phyloP scores from a whole-genome alignment of 2,329 filamentous ascomycete genomes.

The Lasiodiplodia citricola region DNA sequence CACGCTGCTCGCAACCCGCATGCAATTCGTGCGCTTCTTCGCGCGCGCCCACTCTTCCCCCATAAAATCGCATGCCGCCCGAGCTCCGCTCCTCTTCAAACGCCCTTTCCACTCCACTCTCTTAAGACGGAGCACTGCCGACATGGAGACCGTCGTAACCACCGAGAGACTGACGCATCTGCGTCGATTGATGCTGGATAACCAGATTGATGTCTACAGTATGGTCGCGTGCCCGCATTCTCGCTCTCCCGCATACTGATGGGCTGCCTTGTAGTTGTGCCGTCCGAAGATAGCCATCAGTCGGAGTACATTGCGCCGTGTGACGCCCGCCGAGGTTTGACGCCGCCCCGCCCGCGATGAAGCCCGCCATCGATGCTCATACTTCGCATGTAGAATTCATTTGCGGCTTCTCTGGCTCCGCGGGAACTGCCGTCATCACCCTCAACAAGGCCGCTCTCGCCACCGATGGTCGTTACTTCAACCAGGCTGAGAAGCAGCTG shows the following conservation, averaged over 20 bases:
- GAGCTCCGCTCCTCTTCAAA: slow-evolving; percentile 28
- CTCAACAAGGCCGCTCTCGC: slow-evolving; percentile 85
- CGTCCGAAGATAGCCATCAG: slow-evolving; percentile 95
- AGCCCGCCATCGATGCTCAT: slow-evolving; percentile 29
- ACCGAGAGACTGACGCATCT: slow-evolving; percentile 75
- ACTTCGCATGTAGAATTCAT: slow-evolving; percentile 69
- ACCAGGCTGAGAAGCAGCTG: slow-evolving; percentile 89
- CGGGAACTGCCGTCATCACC: slow-evolving; percentile 89
- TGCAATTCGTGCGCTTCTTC: slow-evolving; percentile 40
- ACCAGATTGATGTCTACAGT: slow-evolving; percentile 93
- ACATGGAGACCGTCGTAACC: slow-evolving; percentile 83
- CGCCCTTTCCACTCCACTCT: slow-evolving; percentile 40
- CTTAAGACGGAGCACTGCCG: slow-evolving; percentile 42
- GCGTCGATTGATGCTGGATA: slow-evolving; percentile 83
- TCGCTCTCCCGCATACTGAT: slow-evolving; percentile 36
- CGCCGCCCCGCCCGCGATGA: slow-evolving; percentile 24
- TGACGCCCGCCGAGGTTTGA: slow-evolving; percentile 77
- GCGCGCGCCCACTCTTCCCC: slow-evolving; percentile 34
- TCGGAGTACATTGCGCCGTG: slow-evolving; percentile 98
- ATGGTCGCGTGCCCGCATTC: slow-evolving; percentile 34
- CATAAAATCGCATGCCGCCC: slow-evolving; percentile 35
- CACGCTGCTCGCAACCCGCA: slow-evolving; percentile 28
- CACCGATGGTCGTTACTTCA: slow-evolving; percentile 97
- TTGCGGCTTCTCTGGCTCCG: slow-evolving; percentile 92
- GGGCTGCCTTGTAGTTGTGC: slow-evolving; percentile 72